A percentile compares a stretch with the other conserved stretches of the same genome.
Conservation (phyloP, 1,284 basidiomycete genomes). For the Ceraceosorus bombacis region DNA sequence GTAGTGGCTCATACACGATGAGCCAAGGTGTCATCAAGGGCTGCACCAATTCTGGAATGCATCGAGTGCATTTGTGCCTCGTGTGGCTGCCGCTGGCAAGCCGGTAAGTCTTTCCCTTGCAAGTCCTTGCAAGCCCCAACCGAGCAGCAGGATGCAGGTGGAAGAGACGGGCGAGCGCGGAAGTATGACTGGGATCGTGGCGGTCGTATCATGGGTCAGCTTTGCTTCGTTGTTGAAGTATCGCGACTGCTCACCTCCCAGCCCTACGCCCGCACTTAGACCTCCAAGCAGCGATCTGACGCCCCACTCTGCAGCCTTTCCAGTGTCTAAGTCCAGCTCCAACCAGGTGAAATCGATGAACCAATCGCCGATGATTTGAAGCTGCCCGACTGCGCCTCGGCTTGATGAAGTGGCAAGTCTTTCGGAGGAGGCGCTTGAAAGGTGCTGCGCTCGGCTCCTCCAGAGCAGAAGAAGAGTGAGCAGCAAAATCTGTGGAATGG, state of each 20-base stretch:
- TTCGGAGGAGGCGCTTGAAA: not conserved
- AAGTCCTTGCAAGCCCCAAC: constrained; percentile 3
- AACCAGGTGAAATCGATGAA: too few species aligned
- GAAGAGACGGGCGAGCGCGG: not conserved
- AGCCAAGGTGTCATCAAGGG: too few species aligned
- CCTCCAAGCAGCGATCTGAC: constrained; percentile 20
- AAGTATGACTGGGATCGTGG: not conserved
- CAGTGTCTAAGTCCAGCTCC: not conserved
- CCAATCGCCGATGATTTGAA: constrained; percentile 1
- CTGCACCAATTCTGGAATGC: too few species aligned
- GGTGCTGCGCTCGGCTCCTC: constrained; percentile 8
- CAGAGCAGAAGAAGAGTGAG: constrained; percentile 16
- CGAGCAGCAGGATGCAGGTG: constrained; percentile 7
- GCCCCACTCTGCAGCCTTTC: constrained; percentile 13
- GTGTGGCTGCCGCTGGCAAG: constrained; percentile 5
- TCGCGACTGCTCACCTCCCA: constrained; percentile 5
- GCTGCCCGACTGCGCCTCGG: not conserved
- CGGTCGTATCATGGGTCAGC: not conserved
- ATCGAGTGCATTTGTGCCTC: constrained; percentile 1
- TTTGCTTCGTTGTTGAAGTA: not conserved
- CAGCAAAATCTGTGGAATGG: constrained; percentile 11
- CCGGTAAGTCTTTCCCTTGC: constrained; percentile 1
- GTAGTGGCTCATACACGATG: too few species aligned
- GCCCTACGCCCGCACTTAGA: constrained; percentile 17
- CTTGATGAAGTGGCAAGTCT: too few species aligned